Evolutionary conservation across 345 rosid genomes (phyloP).

Genomic region (Balakata baccata): DNA sequence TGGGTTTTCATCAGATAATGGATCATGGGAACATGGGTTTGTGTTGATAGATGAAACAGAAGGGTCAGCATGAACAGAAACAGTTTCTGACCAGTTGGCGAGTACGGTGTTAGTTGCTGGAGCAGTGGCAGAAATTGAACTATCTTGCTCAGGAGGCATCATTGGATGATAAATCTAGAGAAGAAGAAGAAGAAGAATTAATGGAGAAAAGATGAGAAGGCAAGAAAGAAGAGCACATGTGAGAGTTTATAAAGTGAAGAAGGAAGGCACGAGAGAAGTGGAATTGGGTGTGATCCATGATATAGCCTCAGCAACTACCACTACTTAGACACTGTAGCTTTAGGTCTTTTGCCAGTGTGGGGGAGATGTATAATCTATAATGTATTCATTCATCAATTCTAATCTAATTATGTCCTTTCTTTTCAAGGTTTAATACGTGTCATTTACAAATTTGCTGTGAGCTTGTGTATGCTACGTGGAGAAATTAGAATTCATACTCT

Average conservation of each 20-base stretch:
- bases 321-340: not conserved
- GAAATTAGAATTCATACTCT: not conserved
- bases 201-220: not conserved
- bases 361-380: conserved; percentile 21
- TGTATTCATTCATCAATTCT: not conserved
- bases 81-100: conserved; percentile 35
- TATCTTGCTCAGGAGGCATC: conserved; percentile 74
- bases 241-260: conserved; percentile 29
- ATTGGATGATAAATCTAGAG: conserved; percentile 1
- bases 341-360: not conserved
- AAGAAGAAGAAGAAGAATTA: not conserved
- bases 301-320: not conserved
- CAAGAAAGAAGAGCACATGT: conserved; percentile 33
- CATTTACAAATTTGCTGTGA: not conserved
- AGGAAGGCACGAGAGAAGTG: conserved; percentile 43
- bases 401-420: not conserved
- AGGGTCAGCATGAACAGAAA: conserved; percentile 49
- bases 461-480: conserved; percentile 19
- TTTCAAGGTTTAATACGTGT: not conserved
- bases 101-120: conserved; percentile 16
- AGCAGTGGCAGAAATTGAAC: conserved; percentile 16
- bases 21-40: conserved; percentile 39
- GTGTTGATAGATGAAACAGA: conserved; percentile 39
- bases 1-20: conserved; percentile 5
- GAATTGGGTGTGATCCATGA: conserved; percentile 22